phyloP scores from a whole-genome alignment of 257 asterid species.

The Salvia rosmarinus region DNA sequence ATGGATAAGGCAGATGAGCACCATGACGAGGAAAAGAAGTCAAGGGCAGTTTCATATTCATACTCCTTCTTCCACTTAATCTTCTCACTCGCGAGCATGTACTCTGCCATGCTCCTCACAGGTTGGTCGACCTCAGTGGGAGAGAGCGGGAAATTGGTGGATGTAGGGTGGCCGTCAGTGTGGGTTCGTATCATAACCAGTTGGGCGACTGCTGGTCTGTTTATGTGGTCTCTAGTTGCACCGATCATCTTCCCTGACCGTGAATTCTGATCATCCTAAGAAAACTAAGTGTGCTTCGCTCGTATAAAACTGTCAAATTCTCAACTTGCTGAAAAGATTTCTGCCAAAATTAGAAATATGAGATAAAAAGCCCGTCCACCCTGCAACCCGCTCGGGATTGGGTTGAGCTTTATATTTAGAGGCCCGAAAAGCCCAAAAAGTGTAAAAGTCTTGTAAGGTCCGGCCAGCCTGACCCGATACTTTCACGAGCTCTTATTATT shows the following conservation, averaged over 20 bases:
- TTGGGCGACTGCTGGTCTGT: conserved; percentile 84
- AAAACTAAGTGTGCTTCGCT: conserved; percentile 8
- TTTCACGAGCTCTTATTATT: no score
- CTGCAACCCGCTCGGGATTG: no score
- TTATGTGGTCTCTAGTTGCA: conserved; percentile 78
- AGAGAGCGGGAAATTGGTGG: conserved; percentile 89
- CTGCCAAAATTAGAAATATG: no score
- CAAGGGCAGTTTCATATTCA: conserved; percentile 76
- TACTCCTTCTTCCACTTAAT: conserved; percentile 92
- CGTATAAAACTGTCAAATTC: neutral
- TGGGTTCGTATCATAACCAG: conserved; percentile 84
- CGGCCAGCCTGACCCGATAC: no score
- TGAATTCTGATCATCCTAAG: conserved; percentile 53
- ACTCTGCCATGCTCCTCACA: conserved; percentile 90
- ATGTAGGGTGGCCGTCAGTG: conserved; percentile 96
- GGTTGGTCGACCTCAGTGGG: conserved; percentile 97
- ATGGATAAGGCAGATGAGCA: conserved; percentile 72
- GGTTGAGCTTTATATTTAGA: no score
- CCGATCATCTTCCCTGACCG: conserved; percentile 81
- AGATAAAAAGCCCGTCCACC: no score
- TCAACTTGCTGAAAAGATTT: neutral
- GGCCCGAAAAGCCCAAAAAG: no score
- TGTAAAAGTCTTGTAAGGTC: no score
- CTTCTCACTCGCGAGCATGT: conserved; percentile 93
- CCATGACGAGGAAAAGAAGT: conserved; percentile 58